Evolutionary conservation across 768 basidiomycete genomes (phyloP), one percentile per base, ranked within the genome.

Genomic region (Lactarius akahatsu): DNA sequence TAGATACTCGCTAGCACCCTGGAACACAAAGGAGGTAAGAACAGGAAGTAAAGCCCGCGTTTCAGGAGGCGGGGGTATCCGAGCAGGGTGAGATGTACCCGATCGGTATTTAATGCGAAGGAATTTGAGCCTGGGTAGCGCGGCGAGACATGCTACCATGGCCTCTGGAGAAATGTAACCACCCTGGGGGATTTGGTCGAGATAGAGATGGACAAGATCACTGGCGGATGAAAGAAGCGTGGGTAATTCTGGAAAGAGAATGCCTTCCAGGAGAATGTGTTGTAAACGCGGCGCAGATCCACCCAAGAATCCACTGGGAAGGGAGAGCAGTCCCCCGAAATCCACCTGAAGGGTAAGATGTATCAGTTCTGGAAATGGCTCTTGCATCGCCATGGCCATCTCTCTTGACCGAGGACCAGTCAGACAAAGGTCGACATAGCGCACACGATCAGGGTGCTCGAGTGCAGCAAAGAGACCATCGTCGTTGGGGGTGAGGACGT

Each of bases 291-390:
- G 58, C 2, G 58, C 16, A 11, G 23, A 43, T 43, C 40, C 58
- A 20, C n/a, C 40, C 40, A 59, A 9, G 58, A 59, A 59, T 38
- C n/a, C 36, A 10, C 6, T 6, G 26, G 58, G 58, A 59, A 59
- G 38, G 36, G 34, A 15, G 4, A 43, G 7, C 18, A 20, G 40
- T 6, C 40, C 16, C 40, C 16, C 40, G 16, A 15, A 15, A 3
- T 40, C 40, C 40, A 38, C 40, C 41, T 7, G 6, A 41, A 41
- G 41, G 16, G 6, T 7, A 16, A 40, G 40, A 1, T 40, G 40
- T 41, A 18, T 41, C 41, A 41, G 7, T 16, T 7, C 43, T 2
- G 43, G 43, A n/a, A 20, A n/a, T n/a, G 20, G 43, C 20, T 20
- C 43, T 20, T 45, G 43, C 43, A 45, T 45, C 20, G 20, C 20